These are phyloP conservation scores for Ogataea saltuana DNA, from an alignment of 805 yeast genomes.

Conservation along the genomic window DNA sequence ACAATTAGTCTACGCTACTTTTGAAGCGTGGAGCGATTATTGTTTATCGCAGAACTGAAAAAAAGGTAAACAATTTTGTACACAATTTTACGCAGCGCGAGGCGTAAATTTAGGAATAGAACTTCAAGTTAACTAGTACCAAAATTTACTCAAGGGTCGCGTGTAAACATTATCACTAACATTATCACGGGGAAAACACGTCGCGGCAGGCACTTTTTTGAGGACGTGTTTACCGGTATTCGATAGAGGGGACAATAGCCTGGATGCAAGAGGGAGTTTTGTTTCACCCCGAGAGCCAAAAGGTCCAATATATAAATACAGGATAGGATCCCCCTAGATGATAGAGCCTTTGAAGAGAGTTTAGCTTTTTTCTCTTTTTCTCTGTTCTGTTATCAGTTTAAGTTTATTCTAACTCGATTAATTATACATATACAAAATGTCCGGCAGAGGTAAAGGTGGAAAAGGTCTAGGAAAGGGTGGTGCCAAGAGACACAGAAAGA, in stretches of 20 bases:
- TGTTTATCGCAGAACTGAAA: constrained; percentile 11
- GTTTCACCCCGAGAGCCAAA: background rate
- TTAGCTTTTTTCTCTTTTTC: background rate
- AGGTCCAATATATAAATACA: constrained; percentile 17
- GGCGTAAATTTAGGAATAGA: constrained; percentile 13
- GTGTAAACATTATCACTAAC: constrained; percentile 19
- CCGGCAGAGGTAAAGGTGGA: constrained; percentile 99
- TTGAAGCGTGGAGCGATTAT: constrained; percentile 4
- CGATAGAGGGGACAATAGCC: constrained; percentile 4
- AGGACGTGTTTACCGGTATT: constrained; percentile 6
- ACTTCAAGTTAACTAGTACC: constrained; percentile 10
- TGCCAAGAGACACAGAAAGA: constrained; percentile 99
- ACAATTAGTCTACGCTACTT: background rate
- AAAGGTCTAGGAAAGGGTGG: constrained; percentile 99
- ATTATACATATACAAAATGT: constrained; percentile 55
- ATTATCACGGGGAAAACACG: constrained; percentile 10
- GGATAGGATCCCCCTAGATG: constrained; percentile 12
- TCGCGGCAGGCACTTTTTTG: constrained; percentile 11
- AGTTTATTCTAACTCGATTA: constrained; percentile 13
- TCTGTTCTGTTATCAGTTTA: constrained; percentile 7
- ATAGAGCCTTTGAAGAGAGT: background rate
- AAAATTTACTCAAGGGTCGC: constrained; percentile 12
- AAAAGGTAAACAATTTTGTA: background rate
- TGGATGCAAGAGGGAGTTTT: constrained; percentile 5
- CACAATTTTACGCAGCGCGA: constrained; percentile 12